Evolutionary conservation across 2,329 filamentous ascomycete genomes (phyloP).

Genomic region (Neoscytalidium dimidiatum): DNA sequence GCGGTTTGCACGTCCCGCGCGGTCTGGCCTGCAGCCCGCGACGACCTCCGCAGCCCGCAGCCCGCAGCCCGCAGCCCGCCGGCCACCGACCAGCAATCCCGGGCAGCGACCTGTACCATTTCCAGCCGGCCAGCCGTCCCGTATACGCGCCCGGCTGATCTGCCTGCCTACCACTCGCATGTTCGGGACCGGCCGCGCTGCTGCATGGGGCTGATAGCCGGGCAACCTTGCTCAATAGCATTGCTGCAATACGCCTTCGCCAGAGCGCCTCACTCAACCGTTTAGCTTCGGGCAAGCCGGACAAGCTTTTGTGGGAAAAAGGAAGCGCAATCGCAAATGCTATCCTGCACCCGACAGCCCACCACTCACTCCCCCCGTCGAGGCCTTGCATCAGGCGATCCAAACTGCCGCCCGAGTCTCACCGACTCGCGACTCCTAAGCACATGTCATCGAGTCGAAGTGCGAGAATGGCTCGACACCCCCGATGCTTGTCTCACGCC

Average conservation of each 20-base stretch:
- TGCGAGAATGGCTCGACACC: no score
- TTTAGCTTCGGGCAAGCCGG: background rate
- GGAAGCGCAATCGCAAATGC: constrained; percentile 4
- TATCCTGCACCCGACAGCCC: no score
- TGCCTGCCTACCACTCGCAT: constrained; percentile 20
- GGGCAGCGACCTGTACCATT: background rate
- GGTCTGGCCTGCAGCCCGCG: constrained; percentile 3
- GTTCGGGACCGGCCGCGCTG: constrained; percentile 18
- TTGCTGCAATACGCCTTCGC: constrained; percentile 14
- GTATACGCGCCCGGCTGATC: constrained; percentile 20
- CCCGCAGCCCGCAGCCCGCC: background rate
- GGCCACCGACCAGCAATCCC: background rate
- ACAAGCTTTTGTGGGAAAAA: constrained; percentile 10
- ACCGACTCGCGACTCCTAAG: constrained; percentile 4
- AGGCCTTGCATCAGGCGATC: constrained; percentile 7
- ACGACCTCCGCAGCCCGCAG: background rate
- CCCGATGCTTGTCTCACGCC: constrained; percentile 12
- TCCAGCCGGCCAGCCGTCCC: constrained; percentile 16
- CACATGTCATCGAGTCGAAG: background rate
- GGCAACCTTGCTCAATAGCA: constrained; percentile 13
- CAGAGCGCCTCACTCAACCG: constrained; percentile 15
- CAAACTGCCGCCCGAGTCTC: background rate
- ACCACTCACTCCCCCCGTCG: background rate
- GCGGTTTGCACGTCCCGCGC: background rate
- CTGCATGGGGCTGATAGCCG: constrained; percentile 9